Percentiles rank a stretch among this genome's conserved stretches.
Conservation (phyloP, 805 yeast species). For the Candida multigemmis region DNA sequence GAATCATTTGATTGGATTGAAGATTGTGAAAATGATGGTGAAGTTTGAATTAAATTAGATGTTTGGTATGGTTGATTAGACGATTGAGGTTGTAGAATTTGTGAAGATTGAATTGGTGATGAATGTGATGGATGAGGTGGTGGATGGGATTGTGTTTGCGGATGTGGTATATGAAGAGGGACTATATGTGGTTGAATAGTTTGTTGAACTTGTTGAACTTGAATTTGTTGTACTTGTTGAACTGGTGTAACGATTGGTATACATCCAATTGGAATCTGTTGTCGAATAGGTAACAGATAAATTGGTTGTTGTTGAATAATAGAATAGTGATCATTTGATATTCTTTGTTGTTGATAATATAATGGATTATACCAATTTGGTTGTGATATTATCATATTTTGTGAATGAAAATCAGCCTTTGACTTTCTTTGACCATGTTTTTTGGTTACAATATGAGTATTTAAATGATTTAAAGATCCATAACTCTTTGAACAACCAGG, state of each 20-base stretch:
- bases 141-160: background rate
- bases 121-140: background rate
- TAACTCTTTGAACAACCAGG: conserved; percentile 34
- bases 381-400: too few relatives aligned
- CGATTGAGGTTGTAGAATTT: too few relatives aligned
- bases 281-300: background rate
- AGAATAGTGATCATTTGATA: background rate
- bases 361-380: background rate
- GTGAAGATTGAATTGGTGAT: too few relatives aligned
- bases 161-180: background rate
- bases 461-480: conserved; percentile 33
- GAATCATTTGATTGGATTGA: too few relatives aligned
- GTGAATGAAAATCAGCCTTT: conserved; percentile 28
- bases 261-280: conserved; percentile 1
- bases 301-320: background rate
- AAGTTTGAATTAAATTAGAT: too few relatives aligned
- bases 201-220: conserved; percentile 1
- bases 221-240: conserved; percentile 1
- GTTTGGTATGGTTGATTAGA: too few relatives aligned
- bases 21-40: too few relatives aligned
- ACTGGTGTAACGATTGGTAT: conserved; percentile 1
- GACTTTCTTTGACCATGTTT: conserved; percentile 35
- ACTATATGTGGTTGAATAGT: background rate
- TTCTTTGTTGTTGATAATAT: conserved; percentile 1
- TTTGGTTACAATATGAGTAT: conserved; percentile 36